phyloP scores from a whole-genome alignment of 208 protist species.

The Strigomonas culicis region DNA sequence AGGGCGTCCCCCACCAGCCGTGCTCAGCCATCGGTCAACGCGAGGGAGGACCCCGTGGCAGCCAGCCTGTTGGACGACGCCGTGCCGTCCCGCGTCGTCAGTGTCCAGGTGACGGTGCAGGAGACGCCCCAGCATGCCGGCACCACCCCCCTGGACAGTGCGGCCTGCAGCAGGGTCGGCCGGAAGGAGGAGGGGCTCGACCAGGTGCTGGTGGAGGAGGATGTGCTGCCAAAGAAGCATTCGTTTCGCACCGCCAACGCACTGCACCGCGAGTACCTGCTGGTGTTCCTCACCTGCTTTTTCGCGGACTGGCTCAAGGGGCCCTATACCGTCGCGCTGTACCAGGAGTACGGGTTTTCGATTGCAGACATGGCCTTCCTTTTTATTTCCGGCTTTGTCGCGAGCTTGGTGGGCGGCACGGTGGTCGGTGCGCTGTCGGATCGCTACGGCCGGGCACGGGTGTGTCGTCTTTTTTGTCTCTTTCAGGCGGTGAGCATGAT shows the following conservation, averaged over 20 bases:
- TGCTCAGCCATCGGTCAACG: no score
- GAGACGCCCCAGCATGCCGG: no score
- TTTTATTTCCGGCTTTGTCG: slow-evolving; percentile 74
- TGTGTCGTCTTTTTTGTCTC: slow-evolving; percentile 39
- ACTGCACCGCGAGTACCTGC: slow-evolving; percentile 20
- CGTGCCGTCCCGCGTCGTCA: no score
- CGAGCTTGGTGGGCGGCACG: slow-evolving; percentile 73
- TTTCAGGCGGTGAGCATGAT: slow-evolving; percentile 28
- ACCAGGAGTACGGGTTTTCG: slow-evolving; percentile 63
- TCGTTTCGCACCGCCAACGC: no score
- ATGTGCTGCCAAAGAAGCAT: no score
- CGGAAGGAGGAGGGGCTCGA: not conserved
- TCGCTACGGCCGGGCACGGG: slow-evolving; percentile 22
- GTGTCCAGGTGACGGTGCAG: no score
- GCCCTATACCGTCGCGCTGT: slow-evolving; percentile 83
- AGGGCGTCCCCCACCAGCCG: no score
- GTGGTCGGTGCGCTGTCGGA: slow-evolving; percentile 60
- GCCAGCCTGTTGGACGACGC: no score
- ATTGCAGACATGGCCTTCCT: slow-evolving; percentile 55
- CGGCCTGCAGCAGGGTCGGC: no score
- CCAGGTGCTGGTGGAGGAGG: not conserved
- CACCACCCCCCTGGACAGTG: no score
- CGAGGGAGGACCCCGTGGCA: no score
- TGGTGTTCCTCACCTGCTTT: slow-evolving; percentile 23
- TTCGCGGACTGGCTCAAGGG: slow-evolving; percentile 53